Percentiles rank a stretch among this genome's conserved stretches.
phyloP scores from a whole-genome alignment of 768 basidiomycete genomes.

The Boletus insuetus region DNA sequence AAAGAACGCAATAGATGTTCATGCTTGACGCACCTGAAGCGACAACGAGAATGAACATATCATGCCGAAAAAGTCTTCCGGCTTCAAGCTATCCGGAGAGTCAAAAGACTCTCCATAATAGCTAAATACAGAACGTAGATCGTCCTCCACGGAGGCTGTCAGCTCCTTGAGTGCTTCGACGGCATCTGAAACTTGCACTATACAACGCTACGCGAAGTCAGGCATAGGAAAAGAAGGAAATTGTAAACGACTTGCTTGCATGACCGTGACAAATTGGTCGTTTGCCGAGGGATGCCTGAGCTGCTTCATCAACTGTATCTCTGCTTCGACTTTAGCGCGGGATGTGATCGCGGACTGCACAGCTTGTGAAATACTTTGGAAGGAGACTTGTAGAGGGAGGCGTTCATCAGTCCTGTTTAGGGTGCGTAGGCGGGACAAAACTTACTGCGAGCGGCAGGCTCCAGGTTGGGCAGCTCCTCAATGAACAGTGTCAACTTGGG shows the following conservation, averaged over 20 bases:
- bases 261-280: slow-evolving; percentile 65
- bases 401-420: not conserved
- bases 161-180: slow-evolving; percentile 68
- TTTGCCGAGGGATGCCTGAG: slow-evolving; percentile 31
- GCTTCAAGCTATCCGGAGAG: slow-evolving; percentile 60
- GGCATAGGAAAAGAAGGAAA: not conserved
- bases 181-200: slow-evolving; percentile 40
- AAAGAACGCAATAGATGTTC: not conserved
- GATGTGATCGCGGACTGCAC: slow-evolving; percentile 59
- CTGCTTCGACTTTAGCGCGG: slow-evolving; percentile 51
- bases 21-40: slow-evolving; percentile 50
- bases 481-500: slow-evolving; percentile 66
- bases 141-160: slow-evolving; percentile 52
- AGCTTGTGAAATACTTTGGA: slow-evolving; percentile 57
- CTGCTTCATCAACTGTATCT: slow-evolving; percentile 46
- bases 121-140: slow-evolving; percentile 54
- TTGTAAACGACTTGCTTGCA: slow-evolving; percentile 50
- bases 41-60: slow-evolving; percentile 73
- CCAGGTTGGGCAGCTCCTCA: slow-evolving; percentile 77
- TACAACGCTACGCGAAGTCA: slow-evolving; percentile 25
- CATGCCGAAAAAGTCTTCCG: slow-evolving; percentile 80
- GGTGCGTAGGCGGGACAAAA: not conserved
- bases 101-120: slow-evolving; percentile 82
- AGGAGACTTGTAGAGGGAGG: slow-evolving; percentile 54
- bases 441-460: slow-evolving; percentile 77